These are phyloP conservation scores for Effrenium voratum DNA, from an alignment of 73 alveolate species.

Conservation along the genomic window DNA sequence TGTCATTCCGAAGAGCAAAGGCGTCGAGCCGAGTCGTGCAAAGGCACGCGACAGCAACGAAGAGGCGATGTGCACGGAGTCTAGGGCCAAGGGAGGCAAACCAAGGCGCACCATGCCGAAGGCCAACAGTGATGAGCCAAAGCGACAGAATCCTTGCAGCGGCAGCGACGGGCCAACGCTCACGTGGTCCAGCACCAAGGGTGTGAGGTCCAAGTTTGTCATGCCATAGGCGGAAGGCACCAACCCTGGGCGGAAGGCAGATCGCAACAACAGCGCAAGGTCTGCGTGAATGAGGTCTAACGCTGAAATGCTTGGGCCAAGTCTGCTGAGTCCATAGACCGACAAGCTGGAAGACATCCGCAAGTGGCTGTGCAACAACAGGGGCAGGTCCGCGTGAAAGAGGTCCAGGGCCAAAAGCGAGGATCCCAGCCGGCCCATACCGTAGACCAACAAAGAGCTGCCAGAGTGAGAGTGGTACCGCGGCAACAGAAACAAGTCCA, in stretches of 20 bases:
- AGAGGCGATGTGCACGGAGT: not conserved
- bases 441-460: constrained; percentile 28
- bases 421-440: constrained; percentile 44
- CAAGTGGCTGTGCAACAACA: not conserved
- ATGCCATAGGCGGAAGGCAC: constrained; percentile 22
- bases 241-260: constrained; percentile 4
- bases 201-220: not conserved
- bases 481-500: not conserved
- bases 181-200: constrained; percentile 14
- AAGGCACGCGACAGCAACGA: constrained; percentile 6
- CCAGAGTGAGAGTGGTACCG: constrained; percentile 29
- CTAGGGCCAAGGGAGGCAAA: not conserved
- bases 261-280: not conserved
- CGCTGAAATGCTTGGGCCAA: not conserved
- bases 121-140: not conserved
- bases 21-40: not conserved
- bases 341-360: constrained; percentile 13
- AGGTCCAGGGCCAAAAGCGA: not conserved
- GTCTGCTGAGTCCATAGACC: constrained; percentile 52
- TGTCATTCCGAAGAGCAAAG: constrained; percentile 29
- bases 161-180: constrained; percentile 1
- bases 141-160: not conserved
- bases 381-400: not conserved
- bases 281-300: constrained; percentile 77
- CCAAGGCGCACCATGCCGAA: constrained; percentile 57